phyloP scores from a whole-genome alignment of 2,329 filamentous ascomycete species.

The Claviceps sp. region DNA sequence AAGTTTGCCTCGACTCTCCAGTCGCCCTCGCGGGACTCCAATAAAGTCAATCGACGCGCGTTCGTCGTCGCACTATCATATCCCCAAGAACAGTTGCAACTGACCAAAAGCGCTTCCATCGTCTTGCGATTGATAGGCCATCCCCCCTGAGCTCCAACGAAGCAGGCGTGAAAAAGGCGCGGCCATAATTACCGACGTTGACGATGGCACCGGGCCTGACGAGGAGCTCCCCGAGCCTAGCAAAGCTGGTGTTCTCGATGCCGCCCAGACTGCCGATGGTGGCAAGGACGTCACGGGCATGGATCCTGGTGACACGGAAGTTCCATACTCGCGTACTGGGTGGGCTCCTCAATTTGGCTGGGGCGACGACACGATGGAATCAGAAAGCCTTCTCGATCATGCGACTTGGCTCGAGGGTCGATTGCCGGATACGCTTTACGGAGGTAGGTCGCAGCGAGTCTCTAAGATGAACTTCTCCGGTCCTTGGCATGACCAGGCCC shows the following conservation, averaged over 20 bases:
- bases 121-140: conserved; percentile 15
- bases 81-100: not conserved
- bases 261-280: conserved; percentile 35
- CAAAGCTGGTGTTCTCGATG: conserved; percentile 53
- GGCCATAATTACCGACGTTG: conserved; percentile 66
- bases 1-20: conserved; percentile 20
- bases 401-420: conserved; percentile 75
- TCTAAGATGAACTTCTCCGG: not conserved
- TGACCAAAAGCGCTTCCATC: not conserved
- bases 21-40: not conserved
- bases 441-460: conserved; percentile 41
- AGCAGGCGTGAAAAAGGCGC: conserved; percentile 40
- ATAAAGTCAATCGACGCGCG: not conserved
- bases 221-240: conserved; percentile 68
- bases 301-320: conserved; percentile 38
- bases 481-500: not conserved
- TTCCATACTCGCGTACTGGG: conserved; percentile 45
- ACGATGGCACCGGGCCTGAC: conserved; percentile 53
- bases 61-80: no score
- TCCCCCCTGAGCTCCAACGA: conserved; percentile 24
- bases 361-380: conserved; percentile 39
- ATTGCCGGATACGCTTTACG: conserved; percentile 81
- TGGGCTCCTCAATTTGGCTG: conserved; percentile 83
- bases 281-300: conserved; percentile 35
- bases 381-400: conserved; percentile 68